Conservation (phyloP, 306 rosid genomes). For the Trifolium repens region DNA sequence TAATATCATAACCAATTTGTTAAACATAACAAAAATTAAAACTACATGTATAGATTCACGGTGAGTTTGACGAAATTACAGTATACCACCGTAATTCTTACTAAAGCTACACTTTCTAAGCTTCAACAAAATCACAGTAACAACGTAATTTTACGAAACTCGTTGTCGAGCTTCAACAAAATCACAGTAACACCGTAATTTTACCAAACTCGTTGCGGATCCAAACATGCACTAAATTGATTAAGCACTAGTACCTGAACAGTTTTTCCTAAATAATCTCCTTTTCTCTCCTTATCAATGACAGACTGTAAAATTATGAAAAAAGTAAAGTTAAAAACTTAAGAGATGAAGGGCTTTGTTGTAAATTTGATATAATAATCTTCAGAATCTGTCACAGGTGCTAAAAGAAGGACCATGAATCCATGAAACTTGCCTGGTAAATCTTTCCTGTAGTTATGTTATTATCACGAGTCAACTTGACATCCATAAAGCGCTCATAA, state of each 20-base stretch:
- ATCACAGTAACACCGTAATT: neutral
- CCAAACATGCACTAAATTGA: neutral
- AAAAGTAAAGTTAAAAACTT: conserved; percentile 22
- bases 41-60: neutral
- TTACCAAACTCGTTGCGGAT: neutral
- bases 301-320: conserved; percentile 53
- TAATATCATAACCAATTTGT: conserved; percentile 33
- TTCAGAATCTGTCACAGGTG: conserved; percentile 37
- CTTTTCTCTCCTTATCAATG: conserved; percentile 78
- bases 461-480: conserved; percentile 88
- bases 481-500: conserved; percentile 87
- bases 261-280: conserved; percentile 87
- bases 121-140: neutral
- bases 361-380: conserved; percentile 32
- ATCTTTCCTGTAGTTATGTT: conserved; percentile 96
- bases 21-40: conserved; percentile 4
- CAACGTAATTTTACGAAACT: neutral
- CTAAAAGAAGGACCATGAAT: neutral
- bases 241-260: conserved; percentile 66
- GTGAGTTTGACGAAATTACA: neutral
- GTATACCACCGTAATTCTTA: neutral
- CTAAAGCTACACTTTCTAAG: neutral
- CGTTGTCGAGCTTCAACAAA: neutral
- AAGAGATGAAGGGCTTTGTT: conserved; percentile 22
- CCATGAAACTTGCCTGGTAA: conserved; percentile 73